Conservation (phyloP, 2,329 filamentous ascomycete species). For the Colletotrichum caudatum region DNA sequence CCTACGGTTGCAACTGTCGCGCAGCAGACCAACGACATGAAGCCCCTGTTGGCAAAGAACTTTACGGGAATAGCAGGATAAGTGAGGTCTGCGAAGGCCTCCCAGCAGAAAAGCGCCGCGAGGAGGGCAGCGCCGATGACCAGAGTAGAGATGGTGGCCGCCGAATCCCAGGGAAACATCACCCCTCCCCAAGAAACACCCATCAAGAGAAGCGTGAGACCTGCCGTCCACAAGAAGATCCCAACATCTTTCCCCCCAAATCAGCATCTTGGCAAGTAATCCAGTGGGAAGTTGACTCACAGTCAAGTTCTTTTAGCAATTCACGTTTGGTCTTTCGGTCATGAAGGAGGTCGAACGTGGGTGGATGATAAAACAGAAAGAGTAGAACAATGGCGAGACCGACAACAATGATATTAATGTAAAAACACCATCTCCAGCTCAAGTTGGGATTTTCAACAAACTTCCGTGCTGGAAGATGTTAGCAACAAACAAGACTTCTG, state of each 20-base stretch:
- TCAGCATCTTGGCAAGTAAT: background rate
- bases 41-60: conserved; percentile 53
- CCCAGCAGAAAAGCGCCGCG: conserved; percentile 53
- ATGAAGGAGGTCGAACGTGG: conserved; percentile 55
- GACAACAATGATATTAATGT: conserved; percentile 55
- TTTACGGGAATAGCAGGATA: conserved; percentile 53
- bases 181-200: conserved; percentile 59
- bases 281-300: background rate
- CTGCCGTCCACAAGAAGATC: conserved; percentile 58
- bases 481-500: background rate
- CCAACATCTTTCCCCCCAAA: conserved; percentile 49
- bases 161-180: conserved; percentile 58
- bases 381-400: conserved; percentile 51
- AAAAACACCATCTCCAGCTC: conserved; percentile 57
- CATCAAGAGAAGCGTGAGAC: conserved; percentile 59
- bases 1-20: conserved; percentile 51
- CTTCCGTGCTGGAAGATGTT: conserved; percentile 46
- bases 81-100: conserved; percentile 50
- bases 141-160: conserved; percentile 54
- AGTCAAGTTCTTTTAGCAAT: conserved; percentile 54
- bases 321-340: conserved; percentile 52
- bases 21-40: conserved; percentile 52
- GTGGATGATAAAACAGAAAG: conserved; percentile 56
- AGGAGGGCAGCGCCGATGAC: conserved; percentile 51
- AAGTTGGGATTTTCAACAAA: conserved; percentile 51